Evolutionary conservation across 495 filamentous ascomycete genomes (phyloP).

Genomic region (Lasiosphaeria hispida): DNA sequence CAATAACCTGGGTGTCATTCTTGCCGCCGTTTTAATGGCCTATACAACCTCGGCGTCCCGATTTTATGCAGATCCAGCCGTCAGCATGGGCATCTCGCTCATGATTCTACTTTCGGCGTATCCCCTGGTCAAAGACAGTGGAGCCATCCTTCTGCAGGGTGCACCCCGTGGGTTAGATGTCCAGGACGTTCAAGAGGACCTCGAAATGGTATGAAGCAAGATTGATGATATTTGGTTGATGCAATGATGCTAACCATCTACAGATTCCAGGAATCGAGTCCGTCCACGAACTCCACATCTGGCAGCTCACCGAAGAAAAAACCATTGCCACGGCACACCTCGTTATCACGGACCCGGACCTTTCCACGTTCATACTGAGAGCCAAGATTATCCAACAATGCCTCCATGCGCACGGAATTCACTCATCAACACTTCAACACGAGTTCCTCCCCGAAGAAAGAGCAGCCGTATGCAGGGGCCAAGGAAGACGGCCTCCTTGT

Average conservation of each 20-base stretch:
- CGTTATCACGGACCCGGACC: slow-evolving; percentile 59
- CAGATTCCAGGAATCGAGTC: slow-evolving; percentile 73
- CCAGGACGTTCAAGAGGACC: slow-evolving; percentile 85
- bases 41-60: slow-evolving; percentile 52
- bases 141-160: slow-evolving; percentile 85
- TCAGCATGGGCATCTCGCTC: slow-evolving; percentile 79
- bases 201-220: slow-evolving; percentile 51
- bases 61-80: slow-evolving; percentile 77
- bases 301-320: slow-evolving; percentile 90
- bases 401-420: slow-evolving; percentile 89
- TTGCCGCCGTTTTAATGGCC: slow-evolving; percentile 83
- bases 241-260: not conserved
- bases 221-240: no score
- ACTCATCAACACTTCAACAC: slow-evolving; percentile 88
- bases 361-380: slow-evolving; percentile 73
- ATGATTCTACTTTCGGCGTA: slow-evolving; percentile 87
- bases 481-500: not conserved
- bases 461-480: not conserved
- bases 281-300: slow-evolving; percentile 91
- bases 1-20: slow-evolving; percentile 90
- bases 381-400: slow-evolving; percentile 74
- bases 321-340: slow-evolving; percentile 83
- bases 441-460: slow-evolving; percentile 46
- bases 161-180: slow-evolving; percentile 74
- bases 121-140: slow-evolving; percentile 82